phyloP scores from a whole-genome alignment of 306 rosid species.

The Gillenia trifoliata region DNA sequence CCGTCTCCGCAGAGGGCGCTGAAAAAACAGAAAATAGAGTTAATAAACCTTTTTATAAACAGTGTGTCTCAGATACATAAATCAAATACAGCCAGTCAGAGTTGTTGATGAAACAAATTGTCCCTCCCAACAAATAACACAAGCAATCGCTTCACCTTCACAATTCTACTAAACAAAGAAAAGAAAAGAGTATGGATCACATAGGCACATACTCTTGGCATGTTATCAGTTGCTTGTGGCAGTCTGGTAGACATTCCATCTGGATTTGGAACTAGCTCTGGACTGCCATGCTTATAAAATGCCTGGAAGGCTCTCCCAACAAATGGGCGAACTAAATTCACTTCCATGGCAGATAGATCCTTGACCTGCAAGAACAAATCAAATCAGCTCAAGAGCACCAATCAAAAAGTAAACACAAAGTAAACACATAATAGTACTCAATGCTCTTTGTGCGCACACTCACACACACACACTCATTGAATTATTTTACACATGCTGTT shows the following conservation, averaged over 20 bases:
- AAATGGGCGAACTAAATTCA: slow-evolving; percentile 91
- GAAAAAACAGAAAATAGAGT: slow-evolving; percentile 26
- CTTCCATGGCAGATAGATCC: slow-evolving; percentile 95
- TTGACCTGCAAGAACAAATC: slow-evolving; percentile 53
- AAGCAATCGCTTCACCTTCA: neutral
- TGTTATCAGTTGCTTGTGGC: slow-evolving; percentile 56
- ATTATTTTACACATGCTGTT: neutral
- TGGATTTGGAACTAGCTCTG: slow-evolving; percentile 79
- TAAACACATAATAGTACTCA: neutral
- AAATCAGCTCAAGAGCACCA: slow-evolving; percentile 10
- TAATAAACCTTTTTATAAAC: neutral
- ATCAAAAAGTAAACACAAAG: neutral
- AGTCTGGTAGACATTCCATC: slow-evolving; percentile 62
- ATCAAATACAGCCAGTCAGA: neutral
- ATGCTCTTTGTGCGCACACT: neutral
- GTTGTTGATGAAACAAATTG: neutral
- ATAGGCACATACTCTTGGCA: slow-evolving; percentile 62
- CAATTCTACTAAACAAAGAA: neutral
- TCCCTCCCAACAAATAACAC: neutral
- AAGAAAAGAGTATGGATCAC: neutral
- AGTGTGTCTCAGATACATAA: neutral
- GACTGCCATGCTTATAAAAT: slow-evolving; percentile 83
- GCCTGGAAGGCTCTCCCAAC: slow-evolving; percentile 85
- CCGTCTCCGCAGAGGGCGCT: slow-evolving; percentile 66
- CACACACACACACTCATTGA: neutral